Evolutionary conservation across 495 filamentous ascomycete species (phyloP).

Genomic region (Echria macrotheca): DNA sequence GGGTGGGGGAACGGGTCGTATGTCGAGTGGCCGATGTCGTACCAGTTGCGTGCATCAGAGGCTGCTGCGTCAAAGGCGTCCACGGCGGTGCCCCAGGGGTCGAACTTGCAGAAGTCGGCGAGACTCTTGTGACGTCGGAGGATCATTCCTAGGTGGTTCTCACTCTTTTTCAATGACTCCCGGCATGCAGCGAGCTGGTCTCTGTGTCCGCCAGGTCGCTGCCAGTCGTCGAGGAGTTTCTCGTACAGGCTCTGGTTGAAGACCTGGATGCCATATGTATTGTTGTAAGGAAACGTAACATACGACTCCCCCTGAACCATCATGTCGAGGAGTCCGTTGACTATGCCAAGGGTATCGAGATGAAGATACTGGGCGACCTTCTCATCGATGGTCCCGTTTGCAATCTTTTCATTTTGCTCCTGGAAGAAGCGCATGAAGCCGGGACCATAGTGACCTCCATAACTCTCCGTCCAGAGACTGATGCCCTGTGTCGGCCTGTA

Average conservation of each 20-base stretch:
- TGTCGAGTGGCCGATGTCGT: conserved; percentile 3
- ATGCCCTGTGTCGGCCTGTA: no score
- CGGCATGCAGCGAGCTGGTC: not conserved
- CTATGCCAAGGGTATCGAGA: conserved; percentile 50
- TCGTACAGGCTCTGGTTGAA: no score
- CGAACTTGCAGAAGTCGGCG: not conserved
- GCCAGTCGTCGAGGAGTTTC: conserved; percentile 39
- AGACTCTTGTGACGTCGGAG: not conserved
- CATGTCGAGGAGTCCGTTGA: conserved; percentile 73
- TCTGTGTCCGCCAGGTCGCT: not conserved
- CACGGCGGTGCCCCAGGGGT: not conserved
- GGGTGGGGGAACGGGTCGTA: not conserved
- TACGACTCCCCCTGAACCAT: conserved; percentile 59
- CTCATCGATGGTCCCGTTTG: no score
- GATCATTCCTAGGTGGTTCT: not conserved
- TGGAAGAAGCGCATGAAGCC: no score
- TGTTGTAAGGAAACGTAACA: conserved; percentile 63
- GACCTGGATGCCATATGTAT: conserved; percentile 70
- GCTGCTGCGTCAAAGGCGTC: conserved; percentile 1
- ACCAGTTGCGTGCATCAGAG: conserved; percentile 7
- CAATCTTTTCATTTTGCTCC: no score
- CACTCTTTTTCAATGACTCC: not conserved
- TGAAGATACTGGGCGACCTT: conserved; percentile 46
- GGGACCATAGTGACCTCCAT: conserved; percentile 48
- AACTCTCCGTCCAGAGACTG: conserved; percentile 14